Percentiles rank a stretch among this genome's conserved stretches.
Evolutionary conservation across 2,329 filamentous ascomycete species (phyloP).

Genomic region (Aspergillus bombycis): DNA sequence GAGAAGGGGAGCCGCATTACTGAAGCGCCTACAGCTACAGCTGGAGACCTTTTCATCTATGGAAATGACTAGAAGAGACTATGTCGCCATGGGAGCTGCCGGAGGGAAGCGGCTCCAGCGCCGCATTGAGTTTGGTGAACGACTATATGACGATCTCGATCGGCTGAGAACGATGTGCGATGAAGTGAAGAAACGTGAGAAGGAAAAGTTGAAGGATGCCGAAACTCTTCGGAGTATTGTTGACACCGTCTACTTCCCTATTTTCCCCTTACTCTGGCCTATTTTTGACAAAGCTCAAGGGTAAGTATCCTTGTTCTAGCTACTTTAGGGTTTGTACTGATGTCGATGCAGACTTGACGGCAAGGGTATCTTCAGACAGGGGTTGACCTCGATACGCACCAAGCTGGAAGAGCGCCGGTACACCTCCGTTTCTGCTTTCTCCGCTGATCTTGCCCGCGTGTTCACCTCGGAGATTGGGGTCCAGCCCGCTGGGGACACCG

Average conservation of each 20-base stretch:
- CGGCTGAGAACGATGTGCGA: constrained; percentile 72
- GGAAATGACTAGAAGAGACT: constrained; percentile 94
- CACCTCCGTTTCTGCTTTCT: constrained; percentile 64
- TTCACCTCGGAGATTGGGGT: constrained; percentile 59
- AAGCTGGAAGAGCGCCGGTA: constrained; percentile 61
- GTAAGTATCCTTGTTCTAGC: constrained; percentile 60
- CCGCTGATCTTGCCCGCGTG: constrained; percentile 58
- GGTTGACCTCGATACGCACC: constrained; percentile 55
- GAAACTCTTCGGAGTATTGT: constrained; percentile 78
- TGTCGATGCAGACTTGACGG: constrained; percentile 47
- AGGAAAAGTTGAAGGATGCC: constrained; percentile 74
- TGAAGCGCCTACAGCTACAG: constrained; percentile 91
- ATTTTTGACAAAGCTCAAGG: constrained; percentile 77
- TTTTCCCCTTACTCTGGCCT: constrained; percentile 73
- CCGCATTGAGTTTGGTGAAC: constrained; percentile 85
- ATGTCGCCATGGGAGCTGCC: constrained; percentile 87
- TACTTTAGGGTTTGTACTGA: constrained; percentile 19
- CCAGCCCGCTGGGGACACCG: constrained; percentile 49
- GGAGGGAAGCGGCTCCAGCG: constrained; percentile 77
- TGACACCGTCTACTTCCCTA: constrained; percentile 88
- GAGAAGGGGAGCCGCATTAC: constrained; percentile 82
- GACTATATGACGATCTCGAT: constrained; percentile 67
- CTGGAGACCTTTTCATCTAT: constrained; percentile 97
- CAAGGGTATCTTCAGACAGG: constrained; percentile 58
- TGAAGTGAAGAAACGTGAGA: constrained; percentile 74